Base-by-base conservation (phyloP, 1,284 basidiomycete species). In the Stygiomarasmius scandens region DNA sequence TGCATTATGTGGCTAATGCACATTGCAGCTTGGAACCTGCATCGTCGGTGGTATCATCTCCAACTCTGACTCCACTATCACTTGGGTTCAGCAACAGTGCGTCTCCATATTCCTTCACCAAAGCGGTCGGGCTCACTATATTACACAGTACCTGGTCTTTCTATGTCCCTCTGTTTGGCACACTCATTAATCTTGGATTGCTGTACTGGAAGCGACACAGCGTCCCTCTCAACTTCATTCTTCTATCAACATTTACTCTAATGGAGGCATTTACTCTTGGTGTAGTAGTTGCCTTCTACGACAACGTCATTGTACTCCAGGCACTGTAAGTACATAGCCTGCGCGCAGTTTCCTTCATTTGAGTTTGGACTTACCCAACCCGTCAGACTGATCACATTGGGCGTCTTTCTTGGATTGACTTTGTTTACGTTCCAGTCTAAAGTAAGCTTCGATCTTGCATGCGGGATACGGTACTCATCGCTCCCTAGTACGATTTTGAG, bases 191-290 rank as follows among this genome's bases (percentile, higher is more conserved):
- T 61, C 83, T 95, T 46, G 86, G 86, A 3, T 72, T 92, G 46
- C 77, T 94, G 14, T 95, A 85, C 77, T 94, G 90, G 89, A 94
- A 95, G 73, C 87, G 93, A 60, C 92, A 94, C 74, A 86, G 81
- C 68, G 86, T 92, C 69, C 93, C 94, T 14, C 76, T 83, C 71
- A 96, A 96, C 74, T 79, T 95, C 53, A 75, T 90, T 51, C 77
- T 96, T 14, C 79, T 96, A 38, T 82, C 84, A 23, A 81, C 86
- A 0, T 95, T 94, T 73, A 95, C 93, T 6, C 66, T 87, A 27
- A 74, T 92, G 73, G 92, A 95, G 70, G 87, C 90, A 2, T 87
- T 91, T 67, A 87, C 89, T 1, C 77, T 96, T 54, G 93, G 93
- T 34, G 74, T 92, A 10, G 83, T 88, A 34, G 80, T 91, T 38